These are phyloP conservation scores for Zancudomyces culisetae DNA, from an alignment of 371 early-diverging fungal genomes.

Conservation along the genomic window DNA sequence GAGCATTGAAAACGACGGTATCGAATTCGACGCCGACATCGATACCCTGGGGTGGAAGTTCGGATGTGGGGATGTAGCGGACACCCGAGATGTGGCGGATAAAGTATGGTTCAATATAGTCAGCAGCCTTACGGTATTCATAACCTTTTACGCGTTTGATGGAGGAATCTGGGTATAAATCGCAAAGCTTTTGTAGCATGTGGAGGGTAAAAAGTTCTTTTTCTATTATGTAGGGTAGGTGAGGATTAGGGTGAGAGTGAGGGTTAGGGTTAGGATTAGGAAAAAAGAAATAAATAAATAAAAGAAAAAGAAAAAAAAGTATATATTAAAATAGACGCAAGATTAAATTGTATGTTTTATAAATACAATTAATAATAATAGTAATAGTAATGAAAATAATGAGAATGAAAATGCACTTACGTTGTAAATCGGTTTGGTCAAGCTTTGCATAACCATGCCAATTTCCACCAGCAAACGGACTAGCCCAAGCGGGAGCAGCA, in stretches of 20 bases:
- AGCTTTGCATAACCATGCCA: conserved; percentile 30
- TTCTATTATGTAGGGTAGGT: background rate
- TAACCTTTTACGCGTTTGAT: background rate
- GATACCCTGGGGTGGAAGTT: background rate
- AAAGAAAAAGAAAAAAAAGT: no score
- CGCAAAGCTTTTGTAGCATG: background rate
- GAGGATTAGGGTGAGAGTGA: conserved; percentile 25
- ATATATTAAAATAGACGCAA: background rate
- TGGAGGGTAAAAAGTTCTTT: background rate
- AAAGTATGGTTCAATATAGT: conserved; percentile 1
- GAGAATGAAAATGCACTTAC: background rate
- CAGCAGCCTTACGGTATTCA: background rate
- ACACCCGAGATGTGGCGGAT: background rate
- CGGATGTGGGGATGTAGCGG: background rate
- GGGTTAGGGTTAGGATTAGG: conserved; percentile 43
- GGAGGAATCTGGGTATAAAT: background rate
- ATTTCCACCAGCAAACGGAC: conserved; percentile 42
- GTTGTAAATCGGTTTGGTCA: conserved; percentile 1
- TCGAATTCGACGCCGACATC: conserved; percentile 3
- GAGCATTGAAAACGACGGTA: conserved; percentile 27
- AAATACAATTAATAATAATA: no score
- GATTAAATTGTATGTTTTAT: background rate
- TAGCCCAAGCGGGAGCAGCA: conserved; percentile 21
- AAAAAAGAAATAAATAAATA: no score
- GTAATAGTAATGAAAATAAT: no score